A percentile compares a stretch with the other conserved stretches of the same genome.
These are phyloP conservation scores for Kwoniella dejecticola DNA, from an alignment of 768 basidiomycete genomes.

Conservation along the genomic window DNA sequence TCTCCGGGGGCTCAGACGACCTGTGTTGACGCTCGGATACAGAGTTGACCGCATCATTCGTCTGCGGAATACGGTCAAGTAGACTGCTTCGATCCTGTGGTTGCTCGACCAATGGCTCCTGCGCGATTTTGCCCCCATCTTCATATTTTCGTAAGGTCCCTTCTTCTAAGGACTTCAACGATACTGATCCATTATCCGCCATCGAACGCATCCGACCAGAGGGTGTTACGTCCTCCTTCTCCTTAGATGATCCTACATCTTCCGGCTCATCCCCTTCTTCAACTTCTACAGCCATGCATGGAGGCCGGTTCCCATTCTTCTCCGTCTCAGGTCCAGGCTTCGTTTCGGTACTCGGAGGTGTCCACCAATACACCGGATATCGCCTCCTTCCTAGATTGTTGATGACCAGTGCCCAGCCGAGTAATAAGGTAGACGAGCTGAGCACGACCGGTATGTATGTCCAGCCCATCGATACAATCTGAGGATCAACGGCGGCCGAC, in stretches of 20 bases:
- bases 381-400: constrained; percentile 46
- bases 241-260: neutral
- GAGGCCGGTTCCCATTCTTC: too few species aligned
- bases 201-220: neutral
- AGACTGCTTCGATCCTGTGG: constrained; percentile 3
- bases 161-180: constrained; percentile 14
- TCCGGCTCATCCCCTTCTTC: neutral
- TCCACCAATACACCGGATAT: constrained; percentile 43
- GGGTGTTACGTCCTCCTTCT: neutral
- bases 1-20: too few species aligned
- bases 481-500: constrained; percentile 26
- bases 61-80: neutral
- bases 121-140: constrained; percentile 8
- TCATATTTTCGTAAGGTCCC: constrained; percentile 2
- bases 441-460: constrained; percentile 31
- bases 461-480: constrained; percentile 33
- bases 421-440: constrained; percentile 30
- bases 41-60: too few species aligned
- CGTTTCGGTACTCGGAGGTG: constrained; percentile 23
- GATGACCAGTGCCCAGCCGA: constrained; percentile 46
- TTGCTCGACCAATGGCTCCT: neutral
- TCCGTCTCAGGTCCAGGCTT: neutral
- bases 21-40: too few species aligned
- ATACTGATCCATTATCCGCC: neutral
- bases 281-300: too few species aligned